These are phyloP conservation scores for Pythium myriotylum DNA, from an alignment of 352 stramenopile species.

Conservation along the genomic window DNA sequence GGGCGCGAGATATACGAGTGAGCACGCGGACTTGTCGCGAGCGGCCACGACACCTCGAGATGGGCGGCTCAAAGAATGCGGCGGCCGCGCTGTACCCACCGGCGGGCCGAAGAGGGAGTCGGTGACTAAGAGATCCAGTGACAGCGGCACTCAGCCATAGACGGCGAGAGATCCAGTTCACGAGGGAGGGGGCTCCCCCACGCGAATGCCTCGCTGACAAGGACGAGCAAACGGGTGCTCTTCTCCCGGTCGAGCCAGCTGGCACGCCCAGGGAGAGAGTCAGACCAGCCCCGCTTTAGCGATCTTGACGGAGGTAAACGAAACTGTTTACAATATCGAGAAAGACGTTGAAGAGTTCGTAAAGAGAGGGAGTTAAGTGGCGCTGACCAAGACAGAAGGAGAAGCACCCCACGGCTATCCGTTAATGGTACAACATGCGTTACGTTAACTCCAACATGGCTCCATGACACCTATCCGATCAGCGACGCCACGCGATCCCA, in stretches of 20 bases:
- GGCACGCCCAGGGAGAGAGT: neutral
- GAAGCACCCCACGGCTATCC: neutral
- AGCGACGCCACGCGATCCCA: conserved; percentile 31
- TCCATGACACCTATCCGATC: conserved; percentile 11
- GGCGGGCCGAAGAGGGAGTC: neutral
- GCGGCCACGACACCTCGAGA: neutral
- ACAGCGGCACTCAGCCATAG: neutral
- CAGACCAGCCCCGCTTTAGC: conserved; percentile 15
- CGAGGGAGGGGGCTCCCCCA: neutral
- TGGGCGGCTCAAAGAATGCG: neutral
- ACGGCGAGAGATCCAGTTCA: neutral
- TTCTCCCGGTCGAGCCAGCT: conserved; percentile 1
- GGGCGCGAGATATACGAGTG: no score
- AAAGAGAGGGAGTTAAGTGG: neutral
- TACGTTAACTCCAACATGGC: conserved; percentile 1
- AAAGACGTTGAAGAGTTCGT: conserved; percentile 4
- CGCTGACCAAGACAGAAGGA: neutral
- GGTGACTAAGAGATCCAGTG: conserved; percentile 4
- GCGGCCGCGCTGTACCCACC: neutral
- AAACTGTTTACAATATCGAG: neutral
- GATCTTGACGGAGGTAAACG: neutral
- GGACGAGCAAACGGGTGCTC: conserved; percentile 5
- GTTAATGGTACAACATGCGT: conserved; percentile 16
- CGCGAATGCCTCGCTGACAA: neutral
- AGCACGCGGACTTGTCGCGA: neutral